phyloP scores from a whole-genome alignment of 2,329 filamentous ascomycete species.

The Elsinoe batatas region DNA sequence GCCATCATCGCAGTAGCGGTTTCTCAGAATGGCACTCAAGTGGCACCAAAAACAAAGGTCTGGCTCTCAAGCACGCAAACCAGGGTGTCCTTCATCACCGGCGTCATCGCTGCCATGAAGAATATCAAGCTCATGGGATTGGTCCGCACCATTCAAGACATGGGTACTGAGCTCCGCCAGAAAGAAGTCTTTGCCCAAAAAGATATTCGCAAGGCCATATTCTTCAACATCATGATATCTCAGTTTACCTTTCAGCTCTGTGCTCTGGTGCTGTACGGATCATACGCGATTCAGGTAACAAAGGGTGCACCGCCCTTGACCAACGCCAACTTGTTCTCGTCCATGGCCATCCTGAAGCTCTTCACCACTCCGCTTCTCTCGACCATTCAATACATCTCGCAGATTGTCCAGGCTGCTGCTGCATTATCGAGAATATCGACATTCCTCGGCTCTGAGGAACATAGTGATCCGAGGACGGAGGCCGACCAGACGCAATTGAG shows the following conservation, averaged over 20 bases:
- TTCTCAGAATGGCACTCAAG: conserved; percentile 16
- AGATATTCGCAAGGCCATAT: conserved; percentile 15
- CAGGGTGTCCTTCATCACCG: conserved; percentile 20
- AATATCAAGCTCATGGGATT: conserved; percentile 23
- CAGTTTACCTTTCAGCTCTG: conserved; percentile 21
- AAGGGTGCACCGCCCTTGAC: conserved; percentile 15
- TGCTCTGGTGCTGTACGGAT: conserved; percentile 19
- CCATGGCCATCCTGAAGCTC: conserved; percentile 22
- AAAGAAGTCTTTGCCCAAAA: conserved; percentile 19
- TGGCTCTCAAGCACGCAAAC: conserved; percentile 21
- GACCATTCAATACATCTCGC: conserved; percentile 19
- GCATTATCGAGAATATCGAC: conserved; percentile 20
- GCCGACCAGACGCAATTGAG: background rate
- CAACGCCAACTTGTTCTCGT: conserved; percentile 21
- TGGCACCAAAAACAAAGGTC: conserved; percentile 18
- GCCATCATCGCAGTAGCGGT: conserved; percentile 15
- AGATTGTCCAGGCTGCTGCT: conserved; percentile 18
- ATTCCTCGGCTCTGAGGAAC: conserved; percentile 17
- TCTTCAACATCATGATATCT: conserved; percentile 18
- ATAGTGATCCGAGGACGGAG: conserved; percentile 5
- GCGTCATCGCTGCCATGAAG: conserved; percentile 20
- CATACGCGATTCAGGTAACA: conserved; percentile 19
- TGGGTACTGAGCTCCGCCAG: conserved; percentile 18
- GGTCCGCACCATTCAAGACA: conserved; percentile 17
- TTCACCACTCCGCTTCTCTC: conserved; percentile 20